Base-by-base conservation (phyloP, 2,329 filamentous ascomycete species). In the Ciborinia camelliae region DNA sequence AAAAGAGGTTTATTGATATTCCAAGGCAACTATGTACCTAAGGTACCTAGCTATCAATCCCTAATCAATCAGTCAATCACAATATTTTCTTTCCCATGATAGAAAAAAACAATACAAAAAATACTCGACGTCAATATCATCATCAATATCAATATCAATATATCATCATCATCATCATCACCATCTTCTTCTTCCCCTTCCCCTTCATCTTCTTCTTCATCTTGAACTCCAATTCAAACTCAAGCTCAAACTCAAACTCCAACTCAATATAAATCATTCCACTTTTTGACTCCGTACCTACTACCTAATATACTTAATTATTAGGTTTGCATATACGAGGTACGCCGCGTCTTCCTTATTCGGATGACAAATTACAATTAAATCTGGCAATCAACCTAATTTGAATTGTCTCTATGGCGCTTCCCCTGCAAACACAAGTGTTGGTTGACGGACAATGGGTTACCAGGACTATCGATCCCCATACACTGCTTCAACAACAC, bases 401-500 rank as follows among this genome's bases (percentile, higher is more conserved):
- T 47, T 28, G 28, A 58, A 18, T 61, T 63, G 63, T 66, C 65
- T 65, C 41, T 26, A 73, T 73, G 73, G 73, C 69, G 54, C 71
- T 76, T 62, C 30, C 50, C 5, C 41, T 63, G 30, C 70, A 72
- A 65, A 73, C 72, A 47, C 72, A 66, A 57, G 69, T 66, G 28
- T 68, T 75, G 12, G 71, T 74, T 23, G 70, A 77, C 58, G 76
- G 76, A 35, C 66, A 71, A 59, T 77, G 75, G 75, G 73, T 71
- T 10, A 76, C 73, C 18, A 69, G 71, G 62, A 74, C 68, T n/a
- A 61, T 76, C 64, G 76, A 80, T 70, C 71, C 79, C 61, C 77
- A 80, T 66, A 74, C 77, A 37, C 74, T 81, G 50, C 75, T 81
- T 68, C 75, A 71, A 67, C 68, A 75, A 69, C 72, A 75, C 69